Base-by-base conservation (phyloP, 164 flowering plant genomes). In the Nymphaea colorata region DNA sequence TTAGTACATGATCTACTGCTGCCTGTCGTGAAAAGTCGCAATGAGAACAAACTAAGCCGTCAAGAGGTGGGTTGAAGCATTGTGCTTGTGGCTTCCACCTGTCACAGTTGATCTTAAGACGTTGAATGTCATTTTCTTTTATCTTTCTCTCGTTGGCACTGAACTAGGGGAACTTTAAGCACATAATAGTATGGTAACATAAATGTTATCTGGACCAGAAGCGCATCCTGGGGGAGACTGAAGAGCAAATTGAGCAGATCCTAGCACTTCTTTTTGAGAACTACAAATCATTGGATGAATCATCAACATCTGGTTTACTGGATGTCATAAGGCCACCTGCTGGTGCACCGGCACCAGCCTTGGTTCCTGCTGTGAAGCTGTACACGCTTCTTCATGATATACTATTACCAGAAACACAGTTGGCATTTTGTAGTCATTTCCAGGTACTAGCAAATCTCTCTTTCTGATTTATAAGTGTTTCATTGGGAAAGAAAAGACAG, bases 251-350 rank as follows among this genome's bases (percentile, higher is more conserved):
- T 65, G 92, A 86, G 69, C 89, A 89, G 75, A 82, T 90, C 66
- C 91, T 89, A 75, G 74, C 92, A 69, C 77, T 85, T 18, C 86
- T 76, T 62, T 93, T 93, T 77, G 94, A 90, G 81, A 93, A 93
- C 64, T 93, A 90, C 78, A 93, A 93, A 72, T 83, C 94, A 12
- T 75, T 93, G 68, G 96, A 93, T 76, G 98, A 93, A 71, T 81
- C 89, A 67, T 65, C 82, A 10, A 69, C 82, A 43, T 90, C 97
- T 3, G 98, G 98, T 44, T 78, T 93, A 66, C 70, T 85, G 76
- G 92, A 90, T 45, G 82, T 86, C 44, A 83, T 85, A 68, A 82
- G 73, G 68, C 87, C 92, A 47, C 85, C 98, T 71, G 82, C 84
- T 78, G 97, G 98, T 62, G 25, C 82, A 71, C 84, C 91, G 59